Conservation (phyloP, 2,329 filamentous ascomycete genomes). For the Lomentospora prolificans region DNA sequence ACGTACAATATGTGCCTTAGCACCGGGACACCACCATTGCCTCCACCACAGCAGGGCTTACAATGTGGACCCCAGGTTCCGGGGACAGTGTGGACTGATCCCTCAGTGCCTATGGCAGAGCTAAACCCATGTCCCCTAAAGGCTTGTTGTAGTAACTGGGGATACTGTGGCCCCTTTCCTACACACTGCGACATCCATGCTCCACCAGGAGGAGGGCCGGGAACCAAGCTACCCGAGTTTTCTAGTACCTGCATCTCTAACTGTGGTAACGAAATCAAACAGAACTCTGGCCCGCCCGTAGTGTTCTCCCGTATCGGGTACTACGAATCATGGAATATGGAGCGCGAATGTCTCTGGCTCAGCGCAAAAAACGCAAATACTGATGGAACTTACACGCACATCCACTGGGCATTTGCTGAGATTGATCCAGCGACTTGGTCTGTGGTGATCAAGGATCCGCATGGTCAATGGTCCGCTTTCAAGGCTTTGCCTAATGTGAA, state of each 20-base stretch:
- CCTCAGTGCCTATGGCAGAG: neutral
- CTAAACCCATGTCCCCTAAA: slow-evolving; percentile 10
- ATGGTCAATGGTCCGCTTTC: slow-evolving; percentile 18
- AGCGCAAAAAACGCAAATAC: slow-evolving; percentile 12
- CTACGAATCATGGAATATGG: slow-evolving; percentile 20
- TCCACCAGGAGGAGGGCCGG: neutral
- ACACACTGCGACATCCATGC: slow-evolving; percentile 3
- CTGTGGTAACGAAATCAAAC: slow-evolving; percentile 13
- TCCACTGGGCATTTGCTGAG: slow-evolving; percentile 21
- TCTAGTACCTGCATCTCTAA: slow-evolving; percentile 13
- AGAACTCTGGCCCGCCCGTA: slow-evolving; percentile 7
- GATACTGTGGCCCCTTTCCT: slow-evolving; percentile 3
- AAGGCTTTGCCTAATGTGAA: slow-evolving; percentile 16
- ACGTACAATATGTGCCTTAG: slow-evolving; percentile 8
- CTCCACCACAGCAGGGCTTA: slow-evolving; percentile 3
- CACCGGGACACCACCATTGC: slow-evolving; percentile 2
- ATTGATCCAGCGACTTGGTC: slow-evolving; percentile 14
- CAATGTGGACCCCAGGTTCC: slow-evolving; percentile 8
- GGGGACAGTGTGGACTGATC: neutral
- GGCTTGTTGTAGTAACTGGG: slow-evolving; percentile 9
- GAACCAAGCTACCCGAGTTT: neutral
- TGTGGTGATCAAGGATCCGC: slow-evolving; percentile 13
- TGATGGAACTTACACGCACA: slow-evolving; percentile 14
- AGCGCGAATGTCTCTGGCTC: slow-evolving; percentile 18
- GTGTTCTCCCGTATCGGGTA: slow-evolving; percentile 14